A percentile compares a stretch with the other conserved stretches of the same genome.
These are phyloP conservation scores for Cardamine resedifolia DNA, from an alignment of 345 rosid species.

Conservation along the genomic window DNA sequence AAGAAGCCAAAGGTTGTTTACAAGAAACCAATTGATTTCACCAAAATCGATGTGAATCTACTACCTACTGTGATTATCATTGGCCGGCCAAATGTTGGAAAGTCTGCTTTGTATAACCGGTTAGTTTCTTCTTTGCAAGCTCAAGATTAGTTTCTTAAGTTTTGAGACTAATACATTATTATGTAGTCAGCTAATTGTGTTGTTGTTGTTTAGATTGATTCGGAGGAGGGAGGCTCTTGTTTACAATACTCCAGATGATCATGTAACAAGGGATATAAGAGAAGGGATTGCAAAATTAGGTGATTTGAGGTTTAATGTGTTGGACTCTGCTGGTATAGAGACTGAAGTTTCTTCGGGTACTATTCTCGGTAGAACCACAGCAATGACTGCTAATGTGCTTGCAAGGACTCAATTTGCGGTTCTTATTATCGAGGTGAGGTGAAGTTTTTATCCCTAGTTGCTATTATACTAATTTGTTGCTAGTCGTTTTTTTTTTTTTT, in stretches of 20 bases:
- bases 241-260: constrained; percentile 87
- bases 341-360: constrained; percentile 86
- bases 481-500: not conserved
- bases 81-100: constrained; percentile 96
- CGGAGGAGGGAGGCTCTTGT: constrained; percentile 94
- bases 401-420: constrained; percentile 79
- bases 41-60: constrained; percentile 54
- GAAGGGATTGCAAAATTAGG: constrained; percentile 92
- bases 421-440: constrained; percentile 85
- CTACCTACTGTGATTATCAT: constrained; percentile 84
- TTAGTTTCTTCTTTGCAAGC: constrained; percentile 23
- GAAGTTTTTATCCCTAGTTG: constrained; percentile 12
- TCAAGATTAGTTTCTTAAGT: not conserved
- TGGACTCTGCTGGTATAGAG: constrained; percentile 98
- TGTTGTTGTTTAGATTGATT: constrained; percentile 57
- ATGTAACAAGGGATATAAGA: constrained; percentile 91
- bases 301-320: constrained; percentile 73
- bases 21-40: constrained; percentile 65
- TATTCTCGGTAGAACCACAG: constrained; percentile 79
- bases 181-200: not conserved
- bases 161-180: not conserved
- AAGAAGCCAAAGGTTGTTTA: constrained; percentile 36
- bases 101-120: constrained; percentile 93
- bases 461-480: not conserved
- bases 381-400: constrained; percentile 80